Base-by-base conservation (phyloP, 2,329 filamentous ascomycete genomes). In the Microdochium bolleyi region DNA sequence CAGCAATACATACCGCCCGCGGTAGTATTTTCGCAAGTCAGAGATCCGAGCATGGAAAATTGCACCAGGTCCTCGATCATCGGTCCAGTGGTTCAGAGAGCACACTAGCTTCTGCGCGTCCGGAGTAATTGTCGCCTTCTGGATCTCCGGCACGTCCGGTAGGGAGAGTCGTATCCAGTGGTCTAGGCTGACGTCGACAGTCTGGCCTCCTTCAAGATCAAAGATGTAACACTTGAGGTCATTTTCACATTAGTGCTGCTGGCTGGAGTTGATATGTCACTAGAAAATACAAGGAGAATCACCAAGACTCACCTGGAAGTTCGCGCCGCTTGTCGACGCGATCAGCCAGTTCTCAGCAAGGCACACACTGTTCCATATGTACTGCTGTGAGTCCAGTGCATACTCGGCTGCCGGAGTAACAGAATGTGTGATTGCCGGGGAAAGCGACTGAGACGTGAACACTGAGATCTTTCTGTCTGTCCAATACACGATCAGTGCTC, bases 401-500 rank as follows among this genome's bases (percentile, higher is more conserved):
- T 56, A 55, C 11, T 58, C 55, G 3, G 51, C 49, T 4, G 32
- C 49, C 19, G 55, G 54, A 44, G 51, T 41, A 14, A 48, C 52
- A 48, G 24, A 34, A 11, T 51, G 21, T 11, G 21, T 49, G 4
- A 25, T 48, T 53, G 49, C 21, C 51, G 27, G 37, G 24, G 30
- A 41, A n/a, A 62, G 51, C 5, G 58, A 61, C 46, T 58, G 54
- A 5, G 59, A 59, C 3, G 61, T 64, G 49, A 61, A 67, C 5
- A 66, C 52, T 24, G 53, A 56, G 30, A 67, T 62, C 34, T 60
- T 61, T 38, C 32, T 51, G 30, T 65, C 62, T 2, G 57, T 65
- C 61, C 64, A 67, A 49, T 64, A 67, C 1, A 58, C 64, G 32
- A 65, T 53, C 4, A 60, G 53, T 22, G 54, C 58, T 13, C 58